Base-by-base conservation (phyloP, 768 basidiomycete genomes). In the Neoboletus brunneissimus region DNA sequence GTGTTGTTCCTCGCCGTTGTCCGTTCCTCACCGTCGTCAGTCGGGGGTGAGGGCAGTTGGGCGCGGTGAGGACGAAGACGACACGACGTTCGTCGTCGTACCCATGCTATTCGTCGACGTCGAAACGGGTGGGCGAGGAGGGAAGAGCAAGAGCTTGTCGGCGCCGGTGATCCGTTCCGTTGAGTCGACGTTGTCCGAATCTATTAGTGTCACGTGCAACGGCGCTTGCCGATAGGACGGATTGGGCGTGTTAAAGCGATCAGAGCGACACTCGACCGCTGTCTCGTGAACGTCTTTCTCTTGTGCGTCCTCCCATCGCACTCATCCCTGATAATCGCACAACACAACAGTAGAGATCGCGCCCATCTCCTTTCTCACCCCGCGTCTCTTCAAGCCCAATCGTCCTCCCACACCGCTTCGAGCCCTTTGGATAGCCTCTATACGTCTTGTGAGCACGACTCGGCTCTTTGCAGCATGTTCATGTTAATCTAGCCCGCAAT, bases 161-260 rank as follows among this genome's bases (percentile, higher is more conserved):
- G 60, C n/a, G 51, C 31, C 16, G 54, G 46, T 20, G 50, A 32
- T 53, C 51, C 52, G 56, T 55, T 63, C 60, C 56, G 58, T 18
- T 22, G 56, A 50, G 60, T 69, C 64, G n/a, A n/a, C 67, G 67
- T 55, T 49, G 53, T 25, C 55, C 45, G 34, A 47, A 53, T 53
- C 5, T 38, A 51, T 23, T 49, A 51, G 29, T 51, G 57, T 70
- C 67, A 70, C 68, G 67, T 70, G 68, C 53, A 5, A 34, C 68
- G 67, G 67, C 53, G 63, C 67, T 70, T 70, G 67, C 67, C 67
- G 67, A 69, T 61, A 57, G 48, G 5, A 56, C 63, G 47, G 54
- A 65, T 65, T 67, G 61, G 57, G 61, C 63, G 55, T 61, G 68
- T 70, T 67, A 70, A 68, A 70, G 67, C 67, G 68, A 70, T 68